Evolutionary conservation across 1,284 basidiomycete genomes (phyloP), one percentile per base, ranked within the genome.

Genomic region (Irpex sp.): DNA sequence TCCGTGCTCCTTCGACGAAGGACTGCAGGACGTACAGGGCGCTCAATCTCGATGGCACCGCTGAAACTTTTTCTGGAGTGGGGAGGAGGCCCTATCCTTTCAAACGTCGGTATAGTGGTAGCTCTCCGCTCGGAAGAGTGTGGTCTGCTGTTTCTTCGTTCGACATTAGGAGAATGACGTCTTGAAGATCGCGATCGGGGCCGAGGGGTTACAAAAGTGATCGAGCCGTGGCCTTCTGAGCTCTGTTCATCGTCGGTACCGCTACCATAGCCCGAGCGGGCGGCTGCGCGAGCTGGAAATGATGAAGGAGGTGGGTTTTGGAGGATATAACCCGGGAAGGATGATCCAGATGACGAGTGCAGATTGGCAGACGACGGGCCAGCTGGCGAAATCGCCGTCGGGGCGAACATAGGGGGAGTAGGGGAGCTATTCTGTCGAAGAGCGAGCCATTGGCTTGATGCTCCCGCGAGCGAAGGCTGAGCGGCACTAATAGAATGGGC

Each of bases 371-470:
- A 54, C 21, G 53, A 54, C 9, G 53, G 53, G 11, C 9, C 21
- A 31, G 53, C 62, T 5, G 62, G 65, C 3, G n/a, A 17, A 15
- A 63, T 37, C 56, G 63, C 58, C 46, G 64, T 50, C 26, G 61
- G n/a, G 49, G 63, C n/a, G 55, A 65, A 58, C 61, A 62, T n/a
- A 36, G 67, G 47, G 33, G 66, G 57, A 5, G 61, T 62, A 46
- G 57, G 63, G 33, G 63, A 33, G 47, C 63, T 58, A 46, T 61
- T 55, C n/a, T 64, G 56, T 21, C 61, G 19, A 43, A 47, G 7
- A 58, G 51, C 39, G 58, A 57, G 65, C 63, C 35, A 67, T 60
- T 59, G 69, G 63, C 31, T 67, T 54, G 47, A 60, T 21, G 53
- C 19, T 17, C 47, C 47, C 13, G 47, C 3, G 13, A 50, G 8